A percentile compares a stretch with the other conserved stretches of the same genome.
phyloP scores from a whole-genome alignment of 2,329 filamentous ascomycete genomes.

The Didymella exigua region DNA sequence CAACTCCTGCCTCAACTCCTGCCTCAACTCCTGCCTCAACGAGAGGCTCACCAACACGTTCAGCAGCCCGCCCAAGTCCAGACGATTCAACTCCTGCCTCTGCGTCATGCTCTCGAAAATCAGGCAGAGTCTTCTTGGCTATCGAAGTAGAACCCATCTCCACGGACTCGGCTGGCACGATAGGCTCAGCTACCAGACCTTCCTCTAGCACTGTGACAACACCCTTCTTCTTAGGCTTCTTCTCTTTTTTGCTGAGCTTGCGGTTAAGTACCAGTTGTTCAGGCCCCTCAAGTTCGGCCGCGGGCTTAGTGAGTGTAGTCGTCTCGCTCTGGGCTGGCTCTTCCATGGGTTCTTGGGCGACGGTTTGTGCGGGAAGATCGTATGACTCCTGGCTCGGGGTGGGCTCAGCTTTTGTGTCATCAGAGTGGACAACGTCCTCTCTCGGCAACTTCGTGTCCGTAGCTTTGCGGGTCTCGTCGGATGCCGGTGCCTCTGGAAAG shows the following conservation, averaged over 20 bases:
- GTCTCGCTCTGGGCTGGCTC: background rate
- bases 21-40: background rate
- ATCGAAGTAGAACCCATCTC: background rate
- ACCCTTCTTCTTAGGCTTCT: conserved; percentile 36
- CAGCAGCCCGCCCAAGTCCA: background rate
- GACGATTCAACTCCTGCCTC: background rate
- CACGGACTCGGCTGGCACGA: background rate
- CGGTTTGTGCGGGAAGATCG: background rate
- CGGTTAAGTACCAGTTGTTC: conserved; percentile 28
- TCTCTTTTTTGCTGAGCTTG: conserved; percentile 46
- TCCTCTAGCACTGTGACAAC: conserved; percentile 10
- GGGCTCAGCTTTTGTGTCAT: background rate
- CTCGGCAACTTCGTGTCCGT: background rate
- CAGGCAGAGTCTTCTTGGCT: background rate
- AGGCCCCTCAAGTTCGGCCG: conserved; percentile 3
- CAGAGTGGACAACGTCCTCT: background rate
- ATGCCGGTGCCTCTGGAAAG: background rate
- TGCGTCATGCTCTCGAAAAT: background rate
- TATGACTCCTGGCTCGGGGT: background rate
- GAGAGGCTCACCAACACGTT: background rate
- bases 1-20: too few relatives aligned
- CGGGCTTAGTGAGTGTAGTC: background rate
- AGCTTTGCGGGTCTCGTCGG: background rate
- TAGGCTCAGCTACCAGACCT: background rate
- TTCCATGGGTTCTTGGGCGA: background rate